Evolutionary conservation across 2,329 filamentous ascomycete species (phyloP), one percentile per base, ranked within the genome.

Genomic region (Blastomyces percursus): DNA sequence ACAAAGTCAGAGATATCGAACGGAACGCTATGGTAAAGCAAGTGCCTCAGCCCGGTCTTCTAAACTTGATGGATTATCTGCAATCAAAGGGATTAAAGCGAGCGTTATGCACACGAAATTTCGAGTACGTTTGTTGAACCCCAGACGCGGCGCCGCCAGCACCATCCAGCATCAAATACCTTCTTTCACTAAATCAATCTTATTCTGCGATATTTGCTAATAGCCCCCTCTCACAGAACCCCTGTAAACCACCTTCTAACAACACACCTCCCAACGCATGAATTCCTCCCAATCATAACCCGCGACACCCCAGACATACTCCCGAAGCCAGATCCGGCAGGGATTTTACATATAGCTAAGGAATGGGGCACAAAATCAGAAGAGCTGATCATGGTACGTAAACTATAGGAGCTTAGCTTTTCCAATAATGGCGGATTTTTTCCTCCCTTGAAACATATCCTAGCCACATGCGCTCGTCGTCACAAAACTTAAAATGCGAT

Each of bases 91-190:
- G 77, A 6, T 73, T 96, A 40, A 84, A 79, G 68, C 94, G 95
- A 75, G 93, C 84, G 19, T 91, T 97, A 66, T 96, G 92, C 77
- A 97, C 94, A 2, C 84, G 94, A 71, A 97, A 99, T 78, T 97
- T 96, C 71, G 90, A 93, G 79, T 82, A 74, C 55, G 77, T 72
- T 12, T 40, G 52, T 56, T 54, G 35, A 38, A 2, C 59, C 46
- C 21, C 44, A 61, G 1, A 9, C 35, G 9, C 9, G 35, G 9
- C 35, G 9, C 44, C 62, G 24, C 16, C 38, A 16, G 58, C 48
- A 24, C 42, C 38, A 38, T 56, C 19, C 44, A 57, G 21, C 38
- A 38, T 42, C 44, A 32, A 44, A 19, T 19, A 2, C 16, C 44
- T 60, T 7, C 35, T 38, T 38, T 38, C 35, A 38, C 9, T 38